These are phyloP conservation scores for Cordia subcordata DNA, from an alignment of 257 asterid genomes.

Conservation along the genomic window DNA sequence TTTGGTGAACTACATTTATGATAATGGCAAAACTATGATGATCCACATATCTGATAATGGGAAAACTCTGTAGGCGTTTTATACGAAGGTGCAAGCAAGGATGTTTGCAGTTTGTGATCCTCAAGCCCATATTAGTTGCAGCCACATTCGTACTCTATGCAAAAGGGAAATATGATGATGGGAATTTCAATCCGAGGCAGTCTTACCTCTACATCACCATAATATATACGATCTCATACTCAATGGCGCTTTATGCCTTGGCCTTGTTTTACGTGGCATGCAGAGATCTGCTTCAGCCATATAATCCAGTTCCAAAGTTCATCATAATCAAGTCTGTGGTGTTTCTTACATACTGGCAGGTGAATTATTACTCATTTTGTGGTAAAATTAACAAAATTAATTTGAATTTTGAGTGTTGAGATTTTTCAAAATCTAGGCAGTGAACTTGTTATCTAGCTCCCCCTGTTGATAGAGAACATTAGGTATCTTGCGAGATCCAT, in stretches of 20 bases:
- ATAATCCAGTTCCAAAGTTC: constrained; percentile 84
- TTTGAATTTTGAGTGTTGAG: background rate
- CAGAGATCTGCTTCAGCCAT: constrained; percentile 75
- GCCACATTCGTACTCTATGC: constrained; percentile 67
- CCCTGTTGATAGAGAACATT: no score
- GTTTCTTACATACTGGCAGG: constrained; percentile 87
- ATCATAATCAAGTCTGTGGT: constrained; percentile 79
- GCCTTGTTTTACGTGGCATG: constrained; percentile 77
- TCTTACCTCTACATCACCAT: constrained; percentile 82
- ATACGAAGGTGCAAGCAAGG: constrained; percentile 85
- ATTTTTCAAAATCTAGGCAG: no score
- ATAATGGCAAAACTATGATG: background rate
- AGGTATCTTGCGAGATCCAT: no score
- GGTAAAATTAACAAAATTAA: background rate
- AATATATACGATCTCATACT: constrained; percentile 69
- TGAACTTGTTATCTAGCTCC: no score
- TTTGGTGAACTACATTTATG: background rate
- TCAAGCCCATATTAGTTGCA: constrained; percentile 66
- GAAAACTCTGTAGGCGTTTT: constrained; percentile 58
- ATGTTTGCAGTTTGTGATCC: constrained; percentile 78
- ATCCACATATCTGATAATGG: constrained; percentile 5
- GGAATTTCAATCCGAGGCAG: constrained; percentile 68
- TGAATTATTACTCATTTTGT: constrained; percentile 11
- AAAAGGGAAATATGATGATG: constrained; percentile 71
- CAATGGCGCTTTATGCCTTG: constrained; percentile 75